phyloP scores from a whole-genome alignment of 2,329 filamentous ascomycete genomes.

The Torrubiella hemipterigena region DNA sequence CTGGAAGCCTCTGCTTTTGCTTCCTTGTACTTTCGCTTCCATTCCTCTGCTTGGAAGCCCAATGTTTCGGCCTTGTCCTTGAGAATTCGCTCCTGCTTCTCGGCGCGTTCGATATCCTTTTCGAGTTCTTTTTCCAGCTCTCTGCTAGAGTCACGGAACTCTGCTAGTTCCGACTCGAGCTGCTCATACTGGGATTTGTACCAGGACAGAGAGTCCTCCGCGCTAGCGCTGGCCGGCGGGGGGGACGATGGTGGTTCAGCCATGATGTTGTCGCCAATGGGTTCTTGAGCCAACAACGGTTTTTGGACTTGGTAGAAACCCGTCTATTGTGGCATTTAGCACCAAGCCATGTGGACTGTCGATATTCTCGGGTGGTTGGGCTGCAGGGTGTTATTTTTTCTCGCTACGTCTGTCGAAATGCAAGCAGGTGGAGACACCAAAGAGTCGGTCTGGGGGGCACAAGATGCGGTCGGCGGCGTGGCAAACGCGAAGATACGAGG shows the following conservation, averaged over 20 bases:
- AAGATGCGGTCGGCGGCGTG: too few species aligned
- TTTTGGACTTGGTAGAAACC: too few species aligned
- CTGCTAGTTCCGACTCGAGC: conserved; percentile 78
- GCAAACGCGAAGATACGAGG: too few species aligned
- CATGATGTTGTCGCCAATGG: conserved; percentile 23
- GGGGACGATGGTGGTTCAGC: conserved; percentile 52
- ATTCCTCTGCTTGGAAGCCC: conserved; percentile 88
- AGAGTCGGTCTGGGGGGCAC: too few species aligned
- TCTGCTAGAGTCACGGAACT: conserved; percentile 88
- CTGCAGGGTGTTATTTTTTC: too few species aligned
- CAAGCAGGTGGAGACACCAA: too few species aligned
- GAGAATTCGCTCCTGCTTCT: conserved; percentile 78
- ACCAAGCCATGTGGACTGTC: too few species aligned
- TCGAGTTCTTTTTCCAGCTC: conserved; percentile 91
- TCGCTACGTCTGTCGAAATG: too few species aligned
- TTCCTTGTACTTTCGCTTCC: conserved; percentile 98
- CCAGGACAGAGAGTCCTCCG: conserved; percentile 74
- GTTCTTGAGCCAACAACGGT: conserved; percentile 4
- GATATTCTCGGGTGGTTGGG: too few species aligned
- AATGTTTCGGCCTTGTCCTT: conserved; percentile 79
- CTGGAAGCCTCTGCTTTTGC: conserved; percentile 77
- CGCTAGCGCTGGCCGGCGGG: conserved; percentile 37
- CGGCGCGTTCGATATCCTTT: conserved; percentile 88
- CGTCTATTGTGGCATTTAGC: too few species aligned
- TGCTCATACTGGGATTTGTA: conserved; percentile 96